These are phyloP conservation scores for Flaveria floridana DNA, from an alignment of 140 eudicot genomes.

Conservation along the genomic window DNA sequence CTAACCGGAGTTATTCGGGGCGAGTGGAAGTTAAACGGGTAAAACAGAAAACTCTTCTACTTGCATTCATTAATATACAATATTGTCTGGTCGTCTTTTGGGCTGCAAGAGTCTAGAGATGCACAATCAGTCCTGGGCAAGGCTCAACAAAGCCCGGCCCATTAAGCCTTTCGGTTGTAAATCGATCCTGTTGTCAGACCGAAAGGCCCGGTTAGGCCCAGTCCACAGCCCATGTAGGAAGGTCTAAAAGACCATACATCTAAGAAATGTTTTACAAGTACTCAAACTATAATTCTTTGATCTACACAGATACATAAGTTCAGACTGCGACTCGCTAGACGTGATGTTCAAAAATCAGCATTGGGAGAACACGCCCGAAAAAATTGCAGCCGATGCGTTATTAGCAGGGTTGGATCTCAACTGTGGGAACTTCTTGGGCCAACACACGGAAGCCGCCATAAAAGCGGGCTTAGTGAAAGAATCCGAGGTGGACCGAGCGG, in stretches of 20 bases:
- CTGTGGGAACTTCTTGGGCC: constrained; percentile 61
- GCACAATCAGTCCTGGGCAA: neutral
- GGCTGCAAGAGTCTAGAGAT: neutral
- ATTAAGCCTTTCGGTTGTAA: neutral
- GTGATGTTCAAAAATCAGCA: constrained; percentile 62
- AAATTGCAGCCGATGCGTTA: constrained; percentile 68
- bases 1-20: constrained; percentile 74
- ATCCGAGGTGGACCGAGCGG: constrained; percentile 59
- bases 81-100: neutral
- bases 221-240: neutral
- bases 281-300: constrained; percentile 5
- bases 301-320: constrained; percentile 63
- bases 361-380: constrained; percentile 73
- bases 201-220: neutral
- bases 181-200: neutral
- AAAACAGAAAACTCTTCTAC: constrained; percentile 15
- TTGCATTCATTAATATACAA: neutral
- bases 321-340: constrained; percentile 86
- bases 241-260: constrained; percentile 2
- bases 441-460: constrained; percentile 64
- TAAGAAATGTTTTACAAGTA: neutral
- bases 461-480: constrained; percentile 57
- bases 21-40: constrained; percentile 88
- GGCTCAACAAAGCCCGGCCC: neutral
- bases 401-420: constrained; percentile 84